phyloP scores from a whole-genome alignment of 2,329 filamentous ascomycete species.

The Cladorrhinum sp. region DNA sequence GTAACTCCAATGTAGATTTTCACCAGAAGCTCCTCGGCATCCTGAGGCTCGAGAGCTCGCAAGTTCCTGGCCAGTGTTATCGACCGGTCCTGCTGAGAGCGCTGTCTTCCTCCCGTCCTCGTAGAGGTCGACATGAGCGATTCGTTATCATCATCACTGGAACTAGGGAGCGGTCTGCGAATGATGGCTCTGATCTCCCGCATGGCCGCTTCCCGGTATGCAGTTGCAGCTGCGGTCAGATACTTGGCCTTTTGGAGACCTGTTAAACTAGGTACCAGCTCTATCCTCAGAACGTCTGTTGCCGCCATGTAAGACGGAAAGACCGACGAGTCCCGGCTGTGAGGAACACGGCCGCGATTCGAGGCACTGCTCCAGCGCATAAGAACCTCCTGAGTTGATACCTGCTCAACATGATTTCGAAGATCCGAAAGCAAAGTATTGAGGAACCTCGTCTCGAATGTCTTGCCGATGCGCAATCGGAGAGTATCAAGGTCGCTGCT shows the following conservation, averaged over 20 bases:
- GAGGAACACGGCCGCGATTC: constrained; percentile 65
- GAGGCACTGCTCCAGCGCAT: constrained; percentile 81
- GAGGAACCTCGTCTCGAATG: constrained; percentile 78
- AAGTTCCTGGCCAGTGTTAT: constrained; percentile 84
- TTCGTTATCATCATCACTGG: constrained; percentile 89
- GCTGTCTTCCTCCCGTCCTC: constrained; percentile 60
- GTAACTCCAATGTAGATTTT: constrained; percentile 85
- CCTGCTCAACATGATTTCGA: constrained; percentile 71
- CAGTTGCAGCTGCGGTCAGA: constrained; percentile 74
- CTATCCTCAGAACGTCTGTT: constrained; percentile 65
- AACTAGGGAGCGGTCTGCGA: constrained; percentile 80
- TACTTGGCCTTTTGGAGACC: constrained; percentile 81
- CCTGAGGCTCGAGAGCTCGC: constrained; percentile 74
- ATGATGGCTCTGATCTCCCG: constrained; percentile 86
- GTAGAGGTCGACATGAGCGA: constrained; percentile 86
- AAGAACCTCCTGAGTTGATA: constrained; percentile 70
- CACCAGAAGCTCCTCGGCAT: constrained; percentile 78
- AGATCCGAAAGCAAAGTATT: constrained; percentile 75
- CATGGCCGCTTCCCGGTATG: constrained; percentile 78
- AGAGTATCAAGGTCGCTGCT: constrained; percentile 73
- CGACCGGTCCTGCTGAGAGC: constrained; percentile 84
- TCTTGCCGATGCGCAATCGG: constrained; percentile 77
- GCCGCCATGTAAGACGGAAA: constrained; percentile 77
- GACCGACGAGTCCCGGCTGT: constrained; percentile 62
- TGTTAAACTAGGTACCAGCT: constrained; percentile 67